Conservation (phyloP, 306 rosid species). For the Rubus parviflorus region DNA sequence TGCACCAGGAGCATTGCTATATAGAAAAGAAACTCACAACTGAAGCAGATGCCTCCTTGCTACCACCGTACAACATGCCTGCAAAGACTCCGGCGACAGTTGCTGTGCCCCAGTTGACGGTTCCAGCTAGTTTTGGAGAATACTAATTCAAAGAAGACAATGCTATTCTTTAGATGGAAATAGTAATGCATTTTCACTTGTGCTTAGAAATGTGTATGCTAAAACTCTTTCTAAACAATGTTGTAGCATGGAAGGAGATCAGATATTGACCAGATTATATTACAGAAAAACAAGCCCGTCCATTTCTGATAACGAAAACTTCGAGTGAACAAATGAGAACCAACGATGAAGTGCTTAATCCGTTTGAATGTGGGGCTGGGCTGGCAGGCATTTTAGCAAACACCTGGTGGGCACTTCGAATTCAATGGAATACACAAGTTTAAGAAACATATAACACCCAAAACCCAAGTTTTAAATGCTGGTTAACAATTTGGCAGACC, state of each 20-base stretch:
- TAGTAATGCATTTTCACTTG: background rate
- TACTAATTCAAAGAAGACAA: constrained; percentile 40
- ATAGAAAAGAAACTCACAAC: constrained; percentile 59
- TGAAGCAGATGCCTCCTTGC: constrained; percentile 93
- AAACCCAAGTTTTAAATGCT: background rate
- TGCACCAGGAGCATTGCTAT: background rate
- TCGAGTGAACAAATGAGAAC: background rate
- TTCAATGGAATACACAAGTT: background rate
- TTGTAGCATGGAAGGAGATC: background rate
- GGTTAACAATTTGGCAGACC: constrained; percentile 1
- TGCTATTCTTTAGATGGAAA: background rate
- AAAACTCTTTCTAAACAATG: background rate
- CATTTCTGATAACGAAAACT: too few relatives aligned
- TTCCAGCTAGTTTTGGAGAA: constrained; percentile 63
- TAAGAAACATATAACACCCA: background rate
- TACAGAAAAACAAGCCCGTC: background rate
- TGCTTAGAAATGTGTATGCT: background rate
- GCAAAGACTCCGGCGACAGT: constrained; percentile 87
- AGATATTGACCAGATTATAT: background rate
- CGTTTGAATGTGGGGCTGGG: background rate
- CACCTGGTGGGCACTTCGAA: constrained; percentile 17
- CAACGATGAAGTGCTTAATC: background rate
- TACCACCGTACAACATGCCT: constrained; percentile 92
- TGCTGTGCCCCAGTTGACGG: constrained; percentile 83
- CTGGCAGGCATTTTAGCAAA: background rate